Evolutionary conservation across 495 filamentous ascomycete genomes (phyloP), one percentile per base, ranked within the genome.

Genomic region (Talaromyces liani): DNA sequence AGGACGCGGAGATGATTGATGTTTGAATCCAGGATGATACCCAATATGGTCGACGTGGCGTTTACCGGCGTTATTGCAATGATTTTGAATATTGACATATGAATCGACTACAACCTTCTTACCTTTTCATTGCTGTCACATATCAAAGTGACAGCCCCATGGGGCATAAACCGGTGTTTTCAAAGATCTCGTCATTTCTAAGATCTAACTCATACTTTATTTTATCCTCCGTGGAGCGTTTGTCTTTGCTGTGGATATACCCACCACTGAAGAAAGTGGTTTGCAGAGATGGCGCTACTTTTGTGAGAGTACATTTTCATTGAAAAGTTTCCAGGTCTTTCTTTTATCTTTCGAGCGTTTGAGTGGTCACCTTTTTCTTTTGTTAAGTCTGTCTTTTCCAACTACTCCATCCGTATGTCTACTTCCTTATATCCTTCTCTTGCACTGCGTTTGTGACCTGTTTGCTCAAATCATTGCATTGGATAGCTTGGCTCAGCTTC

Each of bases 1-100:
- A 85, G 70, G 87, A 89, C 74, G 81, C 85, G 55, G 87, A 89
- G 71, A 90, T 90, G 87, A 85, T 88, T 70, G 88, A 91, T 72
- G 86, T 87, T 72, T 84, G 73, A 83, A 71, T 64, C 70, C 69
- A 56, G n/a, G 8, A 63, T 49, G 45, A 58, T 56, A 56, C 27
- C 22, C 53, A 6, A 25, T 29, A 25, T 25, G 14, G 22, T n/a
- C 22, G 29, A 58, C 8, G 14, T 31, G 56, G 56, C 56, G 56
- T 58, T 58, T 36, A 34, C 31, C 20, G 56, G 56, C 18, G 56
- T 58, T 36, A 58, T 55, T 27, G 18, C 27, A 8, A 34, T 36
- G 27, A 18, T 33, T 58, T 58, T 58, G 56, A 33, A 58, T 58
- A 33, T 31, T 58, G 56, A 58, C 24, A n/a, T 8, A 49, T 24